Base-by-base conservation (phyloP, 805 yeast genomes). In the Ogataea angusta region DNA sequence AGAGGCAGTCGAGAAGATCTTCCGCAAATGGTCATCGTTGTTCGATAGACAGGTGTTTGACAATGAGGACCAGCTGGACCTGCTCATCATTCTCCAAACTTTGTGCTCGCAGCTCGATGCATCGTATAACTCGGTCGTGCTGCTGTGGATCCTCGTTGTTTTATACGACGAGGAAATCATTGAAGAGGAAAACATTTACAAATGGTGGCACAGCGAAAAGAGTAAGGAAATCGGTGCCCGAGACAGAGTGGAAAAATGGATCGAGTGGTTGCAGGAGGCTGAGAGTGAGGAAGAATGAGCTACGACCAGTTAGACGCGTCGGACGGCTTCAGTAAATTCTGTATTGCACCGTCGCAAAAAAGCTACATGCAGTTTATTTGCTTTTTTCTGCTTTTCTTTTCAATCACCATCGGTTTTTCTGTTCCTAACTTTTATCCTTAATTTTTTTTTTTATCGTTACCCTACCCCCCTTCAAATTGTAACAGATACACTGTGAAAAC, bases 31-130 rank as follows among this genome's bases (percentile, higher is more conserved):
- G 97, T 83, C 86, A 8, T 68, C 73, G n/a, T 64, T 93, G 59
- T 85, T 85, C 63, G 73, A 72, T 47, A 76, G 97, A 57, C 95
- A 90, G 60, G 90, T 89, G 9, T 91, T 90, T 62, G 91, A 82
- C 42, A 70, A 63, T 18, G 82, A 70, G 6, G 98, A 93, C 50
- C 86, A 82, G 62, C 69, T 82, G 30, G 95, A 89, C 62, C 69
- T 93, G 48, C 65, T 85, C 43, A 50, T 64, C 40, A 66, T 69
- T 21, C 47, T 78, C 17, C 83, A 83, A 57, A 57, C 60, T n/a
- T 53, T 72, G 62, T 63, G 73, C 55, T 44, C 56, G 3, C 45
- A 59, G 53, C 33, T 77, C 72, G 36, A 69, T 69, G 48, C 70
- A 64, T 51, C 72, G 68, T 43, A 66, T 76, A 51, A 62, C 63